A percentile compares a stretch with the other conserved stretches of the same genome.
Conservation (phyloP, 176 grass and related monocot species). For the Cenchrus purpureus region DNA sequence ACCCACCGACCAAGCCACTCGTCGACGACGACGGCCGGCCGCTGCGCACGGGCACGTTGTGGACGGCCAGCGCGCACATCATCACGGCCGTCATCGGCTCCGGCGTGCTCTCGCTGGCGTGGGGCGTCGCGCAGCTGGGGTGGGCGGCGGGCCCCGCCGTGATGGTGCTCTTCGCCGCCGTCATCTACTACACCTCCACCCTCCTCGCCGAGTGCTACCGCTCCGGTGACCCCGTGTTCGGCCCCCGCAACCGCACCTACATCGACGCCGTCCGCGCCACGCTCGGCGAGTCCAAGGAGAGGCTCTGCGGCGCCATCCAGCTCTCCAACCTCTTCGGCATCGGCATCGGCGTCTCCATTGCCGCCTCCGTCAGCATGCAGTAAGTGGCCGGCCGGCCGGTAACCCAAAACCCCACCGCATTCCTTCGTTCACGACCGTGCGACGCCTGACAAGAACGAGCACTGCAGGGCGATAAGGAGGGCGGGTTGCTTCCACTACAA, state of each 20-base stretch:
- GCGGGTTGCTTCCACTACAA: constrained; percentile 33
- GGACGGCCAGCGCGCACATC: constrained; percentile 96
- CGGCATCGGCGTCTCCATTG: constrained; percentile 38
- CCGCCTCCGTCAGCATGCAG: constrained; percentile 40
- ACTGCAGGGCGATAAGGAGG: constrained; percentile 28
- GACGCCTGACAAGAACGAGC: too few species aligned
- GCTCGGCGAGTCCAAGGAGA: constrained; percentile 48
- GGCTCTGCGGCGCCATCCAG: constrained; percentile 43
- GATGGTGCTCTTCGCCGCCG: constrained; percentile 71
- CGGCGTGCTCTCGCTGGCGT: constrained; percentile 89
- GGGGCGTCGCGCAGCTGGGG: constrained; percentile 82
- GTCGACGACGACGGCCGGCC: constrained; percentile 71
- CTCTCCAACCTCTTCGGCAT: constrained; percentile 38
- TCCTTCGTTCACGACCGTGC: too few species aligned
- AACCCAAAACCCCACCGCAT: too few species aligned
- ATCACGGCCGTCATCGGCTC: constrained; percentile 91
- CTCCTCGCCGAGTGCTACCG: constrained; percentile 92
- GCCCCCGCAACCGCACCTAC: constrained; percentile 75
- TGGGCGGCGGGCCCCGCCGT: constrained; percentile 75
- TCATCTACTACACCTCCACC: constrained; percentile 77
- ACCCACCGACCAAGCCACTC: not conserved
- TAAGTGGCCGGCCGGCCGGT: not conserved
- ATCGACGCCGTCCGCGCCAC: constrained; percentile 73
- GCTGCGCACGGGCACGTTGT: constrained; percentile 65
- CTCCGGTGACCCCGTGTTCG: constrained; percentile 59